Conservation (phyloP, 1,284 basidiomycete species). For the Ceratobasidium theobromae region DNA sequence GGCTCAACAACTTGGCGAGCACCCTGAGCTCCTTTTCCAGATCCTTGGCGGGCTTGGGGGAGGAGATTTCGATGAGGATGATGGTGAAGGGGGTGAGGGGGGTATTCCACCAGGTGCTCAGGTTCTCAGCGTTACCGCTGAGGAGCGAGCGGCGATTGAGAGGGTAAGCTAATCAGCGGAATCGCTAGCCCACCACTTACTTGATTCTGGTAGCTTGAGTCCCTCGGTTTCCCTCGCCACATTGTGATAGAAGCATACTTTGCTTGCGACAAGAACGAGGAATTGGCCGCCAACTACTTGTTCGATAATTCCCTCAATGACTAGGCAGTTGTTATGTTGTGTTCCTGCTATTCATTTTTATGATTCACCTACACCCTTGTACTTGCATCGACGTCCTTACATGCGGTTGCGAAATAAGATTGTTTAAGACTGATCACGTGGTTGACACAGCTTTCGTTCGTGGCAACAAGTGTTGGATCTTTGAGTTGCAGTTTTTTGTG, state of each 20-base stretch:
- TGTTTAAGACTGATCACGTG: slow-evolving; percentile 14
- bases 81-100: slow-evolving; percentile 45
- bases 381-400: not conserved
- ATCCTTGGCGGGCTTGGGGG: slow-evolving; percentile 55
- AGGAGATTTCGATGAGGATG: slow-evolving; percentile 41
- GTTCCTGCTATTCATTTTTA: not conserved
- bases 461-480: slow-evolving; percentile 17
- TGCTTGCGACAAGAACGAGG: slow-evolving; percentile 93
- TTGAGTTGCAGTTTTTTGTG: not conserved
- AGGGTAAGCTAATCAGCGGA: slow-evolving; percentile 57
- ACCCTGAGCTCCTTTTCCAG: slow-evolving; percentile 71
- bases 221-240: slow-evolving; percentile 81
- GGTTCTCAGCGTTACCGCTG: slow-evolving; percentile 75
- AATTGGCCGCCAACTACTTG: slow-evolving; percentile 88
- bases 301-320: slow-evolving; percentile 68
- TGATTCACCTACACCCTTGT: not conserved
- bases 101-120: slow-evolving; percentile 61
- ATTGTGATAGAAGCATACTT: slow-evolving; percentile 83
- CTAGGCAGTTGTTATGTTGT: not conserved
- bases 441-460: slow-evolving; percentile 26
- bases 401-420: slow-evolving; percentile 14
- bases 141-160: slow-evolving; percentile 84
- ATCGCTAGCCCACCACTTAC: not conserved
- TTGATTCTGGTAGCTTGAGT: slow-evolving; percentile 62
- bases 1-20: slow-evolving; percentile 61